These are phyloP conservation scores for Fusarium sp. DNA, from an alignment of 2,329 filamentous ascomycete genomes.

Conservation along the genomic window DNA sequence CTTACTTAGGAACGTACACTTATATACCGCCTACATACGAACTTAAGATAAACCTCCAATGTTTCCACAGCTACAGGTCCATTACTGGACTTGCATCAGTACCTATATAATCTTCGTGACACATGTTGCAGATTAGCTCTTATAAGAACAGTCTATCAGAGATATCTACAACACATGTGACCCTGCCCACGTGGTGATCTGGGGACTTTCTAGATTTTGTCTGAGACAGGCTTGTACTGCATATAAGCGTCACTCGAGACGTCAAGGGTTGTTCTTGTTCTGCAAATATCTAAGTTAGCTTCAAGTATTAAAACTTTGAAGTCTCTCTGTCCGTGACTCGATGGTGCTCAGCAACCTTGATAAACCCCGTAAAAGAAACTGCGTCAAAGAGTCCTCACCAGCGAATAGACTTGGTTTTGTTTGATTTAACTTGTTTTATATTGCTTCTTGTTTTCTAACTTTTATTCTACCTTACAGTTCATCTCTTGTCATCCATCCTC, in stretches of 20 bases:
- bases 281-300: background rate
- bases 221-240: constrained; percentile 8
- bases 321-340: background rate
- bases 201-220: background rate
- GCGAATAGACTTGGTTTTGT: background rate
- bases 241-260: background rate
- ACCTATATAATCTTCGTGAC: background rate
- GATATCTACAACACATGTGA: background rate
- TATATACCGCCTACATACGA: too few species aligned
- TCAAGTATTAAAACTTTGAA: background rate
- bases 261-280: background rate
- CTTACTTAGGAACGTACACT: background rate
- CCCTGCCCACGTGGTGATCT: background rate
- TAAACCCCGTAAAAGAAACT: background rate
- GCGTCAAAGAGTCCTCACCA: background rate
- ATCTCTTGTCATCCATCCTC: constrained; percentile 29
- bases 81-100: background rate
- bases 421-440: constrained; percentile 4
- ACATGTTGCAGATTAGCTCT: background rate
- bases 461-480: constrained; percentile 17
- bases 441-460: constrained; percentile 11
- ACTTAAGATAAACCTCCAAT: background rate
- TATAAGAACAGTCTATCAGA: background rate
- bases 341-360: background rate
- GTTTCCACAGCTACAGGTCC: background rate